Base-by-base conservation (phyloP, 148 eudicot species). In the Rhododendron mucronatum region DNA sequence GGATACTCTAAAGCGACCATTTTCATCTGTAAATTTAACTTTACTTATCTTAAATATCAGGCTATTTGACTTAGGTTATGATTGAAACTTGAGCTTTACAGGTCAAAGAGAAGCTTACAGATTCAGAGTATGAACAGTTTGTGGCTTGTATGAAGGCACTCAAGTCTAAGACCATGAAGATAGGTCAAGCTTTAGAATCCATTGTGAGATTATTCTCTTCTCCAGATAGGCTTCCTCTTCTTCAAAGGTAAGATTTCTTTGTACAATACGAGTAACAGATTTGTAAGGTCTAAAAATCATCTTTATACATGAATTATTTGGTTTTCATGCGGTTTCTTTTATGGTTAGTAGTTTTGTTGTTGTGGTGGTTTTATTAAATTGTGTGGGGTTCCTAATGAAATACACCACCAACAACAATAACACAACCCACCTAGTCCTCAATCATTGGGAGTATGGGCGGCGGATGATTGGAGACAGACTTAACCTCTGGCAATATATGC, bases 91-190 rank as follows among this genome's bases (percentile, higher is more conserved):
- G 50, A 75, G 83, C 45, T 47, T 83, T 86, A 67, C 96, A 97
- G 99, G 99, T 97, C 71, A 89, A 93, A 86, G 95, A 93, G 90
- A 94, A 93, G 89, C 99, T 97, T 84, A 90, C 87, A 74, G 90
- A 88, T 80, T 88, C 89, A 23, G 99, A 97, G 84, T 97, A 97
- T 84, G 87, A 87, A 84, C 94, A 93, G 84, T 97, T 97, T 91
- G 86, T 95, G 79, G 94, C 95, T 85, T 92, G 90, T 84, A 91
- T 97, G 95, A 92, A 91, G 91, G 98, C 95, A 14, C 92, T 97
- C 71, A 97, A 93, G 90, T 92, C 98, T 80, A 95, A 94, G 88
- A 91, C 95, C 82, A 91, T 91, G 98, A 92, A 90, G 87, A 91
- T 93, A 53, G 87, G 93, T 87, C 86, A 93, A 87, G 98, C 93